Percentiles rank a stretch among this genome's conserved stretches.
phyloP scores from a whole-genome alignment of 257 asterid genomes.

The Ehretia macrophylla region DNA sequence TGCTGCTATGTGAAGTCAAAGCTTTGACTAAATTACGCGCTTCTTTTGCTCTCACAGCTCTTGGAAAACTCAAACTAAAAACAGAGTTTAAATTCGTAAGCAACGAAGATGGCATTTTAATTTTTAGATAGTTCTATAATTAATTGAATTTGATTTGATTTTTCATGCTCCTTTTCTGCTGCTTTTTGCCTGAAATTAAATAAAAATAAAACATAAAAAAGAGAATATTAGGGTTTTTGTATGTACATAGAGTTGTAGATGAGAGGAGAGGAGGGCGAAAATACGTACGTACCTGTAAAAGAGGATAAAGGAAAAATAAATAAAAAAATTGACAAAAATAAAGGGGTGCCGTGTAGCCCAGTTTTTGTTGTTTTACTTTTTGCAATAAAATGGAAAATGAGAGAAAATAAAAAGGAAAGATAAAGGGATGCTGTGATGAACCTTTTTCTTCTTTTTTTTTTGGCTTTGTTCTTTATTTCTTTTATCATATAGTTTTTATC shows the following conservation, averaged over 20 bases:
- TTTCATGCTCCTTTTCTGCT: not conserved
- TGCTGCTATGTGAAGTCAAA: constrained; percentile 17
- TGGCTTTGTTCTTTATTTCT: no score
- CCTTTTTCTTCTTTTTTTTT: no score
- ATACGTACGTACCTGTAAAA: not conserved
- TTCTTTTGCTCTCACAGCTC: constrained; percentile 37
- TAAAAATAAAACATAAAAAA: no score
- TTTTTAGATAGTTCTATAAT: not conserved
- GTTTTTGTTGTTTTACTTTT: no score
- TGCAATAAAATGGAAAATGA: no score
- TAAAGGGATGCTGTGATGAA: no score
- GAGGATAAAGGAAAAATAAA: no score
- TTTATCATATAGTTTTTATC: no score
- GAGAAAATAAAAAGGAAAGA: no score
- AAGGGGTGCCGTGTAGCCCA: no score
- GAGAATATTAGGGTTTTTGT: not conserved
- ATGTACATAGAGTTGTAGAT: not conserved
- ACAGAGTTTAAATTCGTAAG: constrained; percentile 41
- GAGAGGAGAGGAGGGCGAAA: no score
- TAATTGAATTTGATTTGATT: not conserved
- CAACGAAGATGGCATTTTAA: constrained; percentile 49
- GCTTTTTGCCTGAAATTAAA: not conserved
- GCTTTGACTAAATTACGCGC: constrained; percentile 25
- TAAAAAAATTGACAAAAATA: no score
- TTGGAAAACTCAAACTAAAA: constrained; percentile 33